Evolutionary conservation across 192 early-diverging fungal genomes (phyloP).

Genomic region (Coemansia sp.): DNA sequence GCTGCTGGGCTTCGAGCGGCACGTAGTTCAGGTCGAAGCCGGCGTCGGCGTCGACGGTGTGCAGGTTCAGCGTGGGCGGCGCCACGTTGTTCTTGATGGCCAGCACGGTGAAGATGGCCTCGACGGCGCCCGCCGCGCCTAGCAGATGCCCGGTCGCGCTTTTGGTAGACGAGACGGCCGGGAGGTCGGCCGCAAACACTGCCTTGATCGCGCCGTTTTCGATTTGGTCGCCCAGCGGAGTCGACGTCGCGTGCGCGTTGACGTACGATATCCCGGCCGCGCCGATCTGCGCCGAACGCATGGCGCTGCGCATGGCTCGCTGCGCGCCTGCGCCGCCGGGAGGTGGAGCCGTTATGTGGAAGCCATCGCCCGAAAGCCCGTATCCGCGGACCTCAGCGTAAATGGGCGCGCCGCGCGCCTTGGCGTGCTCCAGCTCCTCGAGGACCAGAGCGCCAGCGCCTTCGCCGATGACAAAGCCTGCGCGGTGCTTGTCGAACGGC

Average conservation of each 20-base stretch:
- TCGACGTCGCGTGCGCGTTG: slow-evolving; percentile 95
- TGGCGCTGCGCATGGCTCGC: slow-evolving; percentile 82
- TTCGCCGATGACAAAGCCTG: slow-evolving; percentile 95
- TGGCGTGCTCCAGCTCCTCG: slow-evolving; percentile 89
- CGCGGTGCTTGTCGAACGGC: slow-evolving; percentile 85
- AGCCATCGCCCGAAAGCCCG: slow-evolving; percentile 87
- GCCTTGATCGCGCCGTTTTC: slow-evolving; percentile 84
- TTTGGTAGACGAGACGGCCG: slow-evolving; percentile 89
- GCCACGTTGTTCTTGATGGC: slow-evolving; percentile 69
- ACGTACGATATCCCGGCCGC: slow-evolving; percentile 78
- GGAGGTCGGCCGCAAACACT: slow-evolving; percentile 62
- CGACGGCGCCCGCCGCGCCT: slow-evolving; percentile 93
- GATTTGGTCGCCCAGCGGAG: slow-evolving; percentile 78
- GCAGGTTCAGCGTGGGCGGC: slow-evolving; percentile 86
- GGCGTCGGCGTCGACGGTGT: slow-evolving; percentile 40
- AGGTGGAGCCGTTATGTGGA: slow-evolving; percentile 94
- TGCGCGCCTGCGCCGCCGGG: slow-evolving; percentile 82
- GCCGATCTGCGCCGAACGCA: slow-evolving; percentile 62
- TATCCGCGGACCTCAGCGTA: slow-evolving; percentile 91
- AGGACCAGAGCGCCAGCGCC: slow-evolving; percentile 87
- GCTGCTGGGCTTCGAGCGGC: slow-evolving; percentile 65
- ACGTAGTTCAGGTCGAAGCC: slow-evolving; percentile 87
- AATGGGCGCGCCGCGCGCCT: slow-evolving; percentile 77
- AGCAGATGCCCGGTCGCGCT: slow-evolving; percentile 90
- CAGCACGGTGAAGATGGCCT: slow-evolving; percentile 87